phyloP scores from a whole-genome alignment of 352 stramenopile genomes.

The Thalassiosira mediterranea region DNA sequence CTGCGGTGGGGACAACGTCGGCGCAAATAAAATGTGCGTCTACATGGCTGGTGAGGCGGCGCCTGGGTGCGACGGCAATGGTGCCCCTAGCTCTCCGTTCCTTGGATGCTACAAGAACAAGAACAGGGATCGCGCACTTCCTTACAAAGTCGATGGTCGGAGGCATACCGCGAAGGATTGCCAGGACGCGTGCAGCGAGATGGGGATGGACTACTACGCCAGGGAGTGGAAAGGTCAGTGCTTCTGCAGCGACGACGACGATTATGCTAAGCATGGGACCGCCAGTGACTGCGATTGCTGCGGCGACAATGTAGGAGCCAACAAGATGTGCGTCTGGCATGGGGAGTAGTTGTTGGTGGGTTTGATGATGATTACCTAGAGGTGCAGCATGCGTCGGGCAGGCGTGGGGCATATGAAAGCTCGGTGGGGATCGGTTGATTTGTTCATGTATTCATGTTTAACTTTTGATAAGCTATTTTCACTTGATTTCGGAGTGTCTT shows the following conservation, averaged over 20 bases:
- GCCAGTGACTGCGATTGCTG: constrained; percentile 27
- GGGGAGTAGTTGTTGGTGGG: no score
- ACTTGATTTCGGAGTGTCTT: neutral
- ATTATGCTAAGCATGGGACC: constrained; percentile 23
- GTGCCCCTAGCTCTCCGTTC: constrained; percentile 9
- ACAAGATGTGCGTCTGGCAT: constrained; percentile 31
- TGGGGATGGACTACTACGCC: constrained; percentile 23
- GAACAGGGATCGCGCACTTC: constrained; percentile 17
- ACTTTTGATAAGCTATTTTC: constrained; percentile 2
- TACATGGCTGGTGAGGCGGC: constrained; percentile 9
- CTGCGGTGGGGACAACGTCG: constrained; percentile 32
- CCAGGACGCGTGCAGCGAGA: constrained; percentile 11
- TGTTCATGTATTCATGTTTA: neutral
- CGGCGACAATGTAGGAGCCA: constrained; percentile 22
- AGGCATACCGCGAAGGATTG: constrained; percentile 11
- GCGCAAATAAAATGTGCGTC: constrained; percentile 28
- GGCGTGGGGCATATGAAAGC: no score
- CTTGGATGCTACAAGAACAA: constrained; percentile 27
- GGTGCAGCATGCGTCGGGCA: no score
- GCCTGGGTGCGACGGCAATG: constrained; percentile 17
- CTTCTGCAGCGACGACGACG: constrained; percentile 5
- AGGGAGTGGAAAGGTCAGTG: constrained; percentile 44
- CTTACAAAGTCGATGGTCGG: constrained; percentile 8
- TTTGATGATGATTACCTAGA: no score
- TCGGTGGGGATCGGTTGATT: neutral